phyloP scores from a whole-genome alignment of 1,284 basidiomycete genomes.

The Apiotrichum porosum region DNA sequence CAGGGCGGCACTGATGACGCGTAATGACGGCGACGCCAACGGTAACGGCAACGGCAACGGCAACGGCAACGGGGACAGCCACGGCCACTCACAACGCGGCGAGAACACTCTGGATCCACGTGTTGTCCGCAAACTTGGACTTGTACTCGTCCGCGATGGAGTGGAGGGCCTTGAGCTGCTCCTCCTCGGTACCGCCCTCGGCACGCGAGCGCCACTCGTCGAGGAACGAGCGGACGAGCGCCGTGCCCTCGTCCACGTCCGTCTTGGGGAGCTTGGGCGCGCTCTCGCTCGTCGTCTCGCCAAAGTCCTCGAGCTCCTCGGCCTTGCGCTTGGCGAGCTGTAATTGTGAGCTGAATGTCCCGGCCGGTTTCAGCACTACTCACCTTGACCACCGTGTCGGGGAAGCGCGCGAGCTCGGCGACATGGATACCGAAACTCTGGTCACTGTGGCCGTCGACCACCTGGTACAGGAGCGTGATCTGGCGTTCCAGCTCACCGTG shows the following conservation, averaged over 20 bases:
- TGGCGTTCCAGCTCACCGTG: conserved; percentile 65
- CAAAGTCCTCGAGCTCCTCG: conserved; percentile 93
- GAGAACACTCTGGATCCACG: conserved; percentile 68
- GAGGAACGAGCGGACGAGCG: conserved; percentile 74
- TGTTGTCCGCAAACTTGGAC: conserved; percentile 64
- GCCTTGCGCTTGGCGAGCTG: conserved; percentile 92
- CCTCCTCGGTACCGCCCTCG: conserved; percentile 51
- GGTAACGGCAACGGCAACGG: too few species aligned
- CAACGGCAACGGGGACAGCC: too few species aligned
- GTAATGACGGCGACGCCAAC: too few species aligned
- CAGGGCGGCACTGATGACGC: too few species aligned
- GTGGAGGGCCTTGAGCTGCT: conserved; percentile 63
- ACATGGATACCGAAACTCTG: conserved; percentile 99
- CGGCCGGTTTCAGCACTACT: conserved; percentile 16
- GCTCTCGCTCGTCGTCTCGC: conserved; percentile 40
- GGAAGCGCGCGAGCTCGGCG: conserved; percentile 92
- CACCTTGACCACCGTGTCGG: conserved; percentile 85
- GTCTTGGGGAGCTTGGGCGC: conserved; percentile 56
- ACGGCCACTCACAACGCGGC: conserved; percentile 51
- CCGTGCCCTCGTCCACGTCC: conserved; percentile 70
- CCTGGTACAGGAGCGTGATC: conserved; percentile 92
- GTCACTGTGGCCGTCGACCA: conserved; percentile 87
- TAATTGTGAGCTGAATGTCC: not conserved
- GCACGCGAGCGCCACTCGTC: conserved; percentile 61
- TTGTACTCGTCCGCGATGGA: conserved; percentile 63